phyloP scores from a whole-genome alignment of 352 stramenopile species.

The Phytophthora fragariae region DNA sequence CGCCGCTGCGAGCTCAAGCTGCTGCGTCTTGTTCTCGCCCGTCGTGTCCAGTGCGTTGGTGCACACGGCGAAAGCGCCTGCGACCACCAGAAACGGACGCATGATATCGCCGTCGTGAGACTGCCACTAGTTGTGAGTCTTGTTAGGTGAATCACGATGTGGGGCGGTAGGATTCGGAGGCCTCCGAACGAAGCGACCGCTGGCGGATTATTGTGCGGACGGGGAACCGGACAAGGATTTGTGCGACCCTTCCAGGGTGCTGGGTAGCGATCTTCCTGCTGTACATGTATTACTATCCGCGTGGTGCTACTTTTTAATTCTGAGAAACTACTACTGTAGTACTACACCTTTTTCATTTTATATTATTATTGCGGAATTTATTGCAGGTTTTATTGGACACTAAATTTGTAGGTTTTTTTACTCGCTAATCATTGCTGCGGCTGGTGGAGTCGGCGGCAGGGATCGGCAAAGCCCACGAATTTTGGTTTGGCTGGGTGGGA shows the following conservation, averaged over 20 bases:
- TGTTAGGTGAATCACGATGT: neutral
- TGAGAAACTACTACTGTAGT: no score
- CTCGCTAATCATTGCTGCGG: neutral
- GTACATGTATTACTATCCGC: no score
- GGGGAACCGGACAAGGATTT: neutral
- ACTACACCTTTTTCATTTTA: no score
- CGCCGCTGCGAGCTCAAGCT: neutral
- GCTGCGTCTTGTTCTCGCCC: neutral
- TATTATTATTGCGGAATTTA: no score
- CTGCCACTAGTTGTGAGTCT: neutral
- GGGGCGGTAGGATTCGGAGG: neutral
- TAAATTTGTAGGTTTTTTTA: no score
- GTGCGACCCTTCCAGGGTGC: neutral
- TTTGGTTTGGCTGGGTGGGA: no score
- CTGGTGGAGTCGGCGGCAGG: neutral
- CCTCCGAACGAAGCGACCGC: neutral
- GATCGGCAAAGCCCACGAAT: no score
- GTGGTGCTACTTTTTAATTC: no score
- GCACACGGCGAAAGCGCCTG: neutral
- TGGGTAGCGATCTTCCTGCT: neutral
- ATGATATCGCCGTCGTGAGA: neutral
- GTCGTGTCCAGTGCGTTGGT: neutral
- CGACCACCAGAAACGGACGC: neutral
- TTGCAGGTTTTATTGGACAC: no score
- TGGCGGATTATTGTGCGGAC: neutral